A percentile compares a stretch with the other conserved stretches of the same genome.
Evolutionary conservation across 2,329 filamentous ascomycete genomes (phyloP).

Genomic region (Parafenestella ontariensis): DNA sequence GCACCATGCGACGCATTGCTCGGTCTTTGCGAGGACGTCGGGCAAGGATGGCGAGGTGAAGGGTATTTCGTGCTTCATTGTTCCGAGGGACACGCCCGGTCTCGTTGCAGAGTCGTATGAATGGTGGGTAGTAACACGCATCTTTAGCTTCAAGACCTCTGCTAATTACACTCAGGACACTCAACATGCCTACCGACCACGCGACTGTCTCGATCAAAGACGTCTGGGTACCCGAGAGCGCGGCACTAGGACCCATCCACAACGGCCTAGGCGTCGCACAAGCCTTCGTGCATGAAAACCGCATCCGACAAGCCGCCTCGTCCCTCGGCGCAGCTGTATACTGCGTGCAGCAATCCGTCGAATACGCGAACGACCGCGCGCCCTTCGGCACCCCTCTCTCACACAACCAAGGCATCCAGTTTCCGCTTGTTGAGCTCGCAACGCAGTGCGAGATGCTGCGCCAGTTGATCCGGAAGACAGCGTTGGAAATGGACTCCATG

Average conservation of each 20-base stretch:
- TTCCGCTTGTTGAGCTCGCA: constrained; percentile 67
- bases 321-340: constrained; percentile 66
- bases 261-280: constrained; percentile 67
- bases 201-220: constrained; percentile 65
- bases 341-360: constrained; percentile 65
- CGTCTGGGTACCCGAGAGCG: constrained; percentile 62
- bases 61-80: constrained; percentile 68
- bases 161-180: constrained; percentile 53
- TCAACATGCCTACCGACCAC: constrained; percentile 73
- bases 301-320: constrained; percentile 69
- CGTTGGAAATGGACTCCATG: constrained; percentile 66
- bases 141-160: not conserved
- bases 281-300: constrained; percentile 71
- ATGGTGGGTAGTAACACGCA: constrained; percentile 49
- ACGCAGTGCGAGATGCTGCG: constrained; percentile 69
- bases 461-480: constrained; percentile 67
- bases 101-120: constrained; percentile 65
- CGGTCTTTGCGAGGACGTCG: constrained; percentile 67
- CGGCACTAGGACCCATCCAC: constrained; percentile 61
- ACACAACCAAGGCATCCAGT: constrained; percentile 69
- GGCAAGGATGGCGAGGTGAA: constrained; percentile 60
- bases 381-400: constrained; percentile 65
- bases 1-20: constrained; percentile 67
- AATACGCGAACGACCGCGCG: constrained; percentile 62
- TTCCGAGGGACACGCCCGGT: constrained; percentile 61